These are phyloP conservation scores for Neoboletus magnificus DNA, from an alignment of 768 basidiomycete species.

Conservation along the genomic window DNA sequence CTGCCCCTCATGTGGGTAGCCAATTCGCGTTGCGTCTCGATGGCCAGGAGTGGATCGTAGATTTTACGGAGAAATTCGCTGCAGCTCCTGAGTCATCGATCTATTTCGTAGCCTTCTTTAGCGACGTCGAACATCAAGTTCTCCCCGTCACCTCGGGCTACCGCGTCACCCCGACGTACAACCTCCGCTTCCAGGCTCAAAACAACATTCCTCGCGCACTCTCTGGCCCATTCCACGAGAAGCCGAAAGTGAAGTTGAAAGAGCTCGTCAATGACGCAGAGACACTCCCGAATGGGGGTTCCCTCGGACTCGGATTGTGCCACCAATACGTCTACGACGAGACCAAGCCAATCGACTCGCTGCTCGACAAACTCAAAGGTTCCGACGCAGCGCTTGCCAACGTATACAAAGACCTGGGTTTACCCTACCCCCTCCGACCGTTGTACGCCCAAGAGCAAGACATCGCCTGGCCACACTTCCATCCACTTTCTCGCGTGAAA, in stretches of 20 bases:
- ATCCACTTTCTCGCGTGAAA: background rate
- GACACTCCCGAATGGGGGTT: background rate
- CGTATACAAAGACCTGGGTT: too few species aligned
- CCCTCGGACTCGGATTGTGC: background rate
- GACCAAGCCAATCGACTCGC: too few species aligned
- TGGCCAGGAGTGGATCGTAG: conserved; percentile 35
- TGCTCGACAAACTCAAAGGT: too few species aligned
- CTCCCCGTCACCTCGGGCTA: conserved; percentile 38
- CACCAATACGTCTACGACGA: background rate
- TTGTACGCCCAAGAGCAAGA: background rate
- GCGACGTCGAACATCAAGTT: conserved; percentile 46
- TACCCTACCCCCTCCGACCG: background rate
- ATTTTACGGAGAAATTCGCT: conserved; percentile 27
- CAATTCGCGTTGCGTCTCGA: conserved; percentile 1
- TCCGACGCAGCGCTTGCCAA: too few species aligned
- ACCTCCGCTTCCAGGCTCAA: background rate
- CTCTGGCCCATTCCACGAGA: background rate
- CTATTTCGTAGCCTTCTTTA: conserved; percentile 41
- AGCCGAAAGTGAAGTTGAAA: background rate
- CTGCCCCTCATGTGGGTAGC: conserved; percentile 24
- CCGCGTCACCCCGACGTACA: conserved; percentile 30
- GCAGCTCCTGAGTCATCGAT: conserved; percentile 7
- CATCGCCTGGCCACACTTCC: background rate
- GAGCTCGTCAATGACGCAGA: background rate
- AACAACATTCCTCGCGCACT: background rate